Base-by-base conservation (phyloP, 192 early-diverging fungal species). In the Entomortierella chlamydospora region DNA sequence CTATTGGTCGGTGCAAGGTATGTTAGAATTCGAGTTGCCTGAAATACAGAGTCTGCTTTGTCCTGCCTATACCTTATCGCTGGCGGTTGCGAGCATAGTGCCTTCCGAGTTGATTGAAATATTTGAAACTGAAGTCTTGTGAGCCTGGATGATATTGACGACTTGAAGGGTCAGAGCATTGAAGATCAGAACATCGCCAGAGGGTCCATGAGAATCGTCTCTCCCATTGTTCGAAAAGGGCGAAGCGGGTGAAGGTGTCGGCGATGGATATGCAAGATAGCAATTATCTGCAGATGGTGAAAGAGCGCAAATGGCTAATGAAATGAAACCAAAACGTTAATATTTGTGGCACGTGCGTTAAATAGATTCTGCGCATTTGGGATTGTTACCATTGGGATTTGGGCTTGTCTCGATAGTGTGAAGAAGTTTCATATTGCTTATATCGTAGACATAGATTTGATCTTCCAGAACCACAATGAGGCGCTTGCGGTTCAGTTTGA, bases 401-500 rank as follows among this genome's bases (percentile, higher is more conserved):
- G 95, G 95, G 61, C 89, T 93, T 17, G 97, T 98, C 59, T 99
- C 96, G 68, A 99, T 96, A 0, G 95, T 96, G 68, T 97, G 93
- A 41, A 98, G 86, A 9, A 98, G 88, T 78, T 96, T 97, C 97
- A 99, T 99, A 83, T 99, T 99, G 82, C 91, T 91, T 57, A 98
- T 98, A 69, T 99, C 97, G 84, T 98, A 98, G 20, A 98, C 91
- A 81, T 95, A 98, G 45, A 98, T 96, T 68, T 94, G 94, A 81
- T 97, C 95, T 71, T 99, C 98, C 34, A 99, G 88, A 29, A 97
- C 93, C 10, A 98, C 97, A 41, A 98, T 90, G 11, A 99, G 86
- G 45, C 96, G 89, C 66, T 94, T 93, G 30, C 97, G 86, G 86
- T 99, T 99, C 62, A 99, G 87, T 84, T 98, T 98, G 18, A 99